These are phyloP conservation scores for Coemansia sp. DNA, from an alignment of 192 early-diverging fungal species.

Conservation along the genomic window DNA sequence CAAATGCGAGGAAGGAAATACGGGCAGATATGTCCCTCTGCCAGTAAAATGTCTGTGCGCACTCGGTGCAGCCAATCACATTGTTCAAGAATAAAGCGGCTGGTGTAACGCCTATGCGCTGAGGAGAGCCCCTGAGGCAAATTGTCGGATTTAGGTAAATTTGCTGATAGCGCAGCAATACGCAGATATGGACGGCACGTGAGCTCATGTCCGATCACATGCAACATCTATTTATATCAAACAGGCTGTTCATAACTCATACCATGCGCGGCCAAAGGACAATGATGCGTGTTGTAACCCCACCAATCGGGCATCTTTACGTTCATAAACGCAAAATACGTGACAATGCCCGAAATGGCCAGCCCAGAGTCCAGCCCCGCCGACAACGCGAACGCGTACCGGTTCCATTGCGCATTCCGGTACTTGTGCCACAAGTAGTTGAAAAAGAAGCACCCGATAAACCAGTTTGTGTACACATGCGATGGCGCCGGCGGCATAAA, in stretches of 20 bases:
- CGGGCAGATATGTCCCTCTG: not conserved
- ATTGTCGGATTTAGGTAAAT: too few species aligned
- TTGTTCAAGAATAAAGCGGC: not conserved
- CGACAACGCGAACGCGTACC: slow-evolving; percentile 59
- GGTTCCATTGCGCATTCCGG: slow-evolving; percentile 61
- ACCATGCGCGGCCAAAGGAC: slow-evolving; percentile 35
- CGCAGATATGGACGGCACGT: not conserved
- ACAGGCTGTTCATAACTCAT: not conserved
- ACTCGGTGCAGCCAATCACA: not conserved
- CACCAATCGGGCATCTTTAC: slow-evolving; percentile 48
- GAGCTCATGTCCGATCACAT: slow-evolving; percentile 5
- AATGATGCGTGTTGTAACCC: slow-evolving; percentile 38
- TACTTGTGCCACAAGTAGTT: slow-evolving; percentile 70
- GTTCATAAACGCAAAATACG: slow-evolving; percentile 46
- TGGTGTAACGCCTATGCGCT: not conserved
- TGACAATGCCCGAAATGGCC: slow-evolving; percentile 51
- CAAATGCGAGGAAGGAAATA: not conserved
- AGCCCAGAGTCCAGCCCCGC: slow-evolving; percentile 59
- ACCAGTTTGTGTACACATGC: slow-evolving; percentile 51
- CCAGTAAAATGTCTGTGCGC: slow-evolving; percentile 4
- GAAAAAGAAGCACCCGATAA: slow-evolving; percentile 65
- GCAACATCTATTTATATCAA: not conserved
- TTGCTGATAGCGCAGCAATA: slow-evolving; percentile 1
- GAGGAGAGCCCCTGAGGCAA: not conserved
- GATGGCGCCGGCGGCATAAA: slow-evolving; percentile 64